Conservation (phyloP, 2,329 filamentous ascomycete genomes). For the Alternaria gansuensis region DNA sequence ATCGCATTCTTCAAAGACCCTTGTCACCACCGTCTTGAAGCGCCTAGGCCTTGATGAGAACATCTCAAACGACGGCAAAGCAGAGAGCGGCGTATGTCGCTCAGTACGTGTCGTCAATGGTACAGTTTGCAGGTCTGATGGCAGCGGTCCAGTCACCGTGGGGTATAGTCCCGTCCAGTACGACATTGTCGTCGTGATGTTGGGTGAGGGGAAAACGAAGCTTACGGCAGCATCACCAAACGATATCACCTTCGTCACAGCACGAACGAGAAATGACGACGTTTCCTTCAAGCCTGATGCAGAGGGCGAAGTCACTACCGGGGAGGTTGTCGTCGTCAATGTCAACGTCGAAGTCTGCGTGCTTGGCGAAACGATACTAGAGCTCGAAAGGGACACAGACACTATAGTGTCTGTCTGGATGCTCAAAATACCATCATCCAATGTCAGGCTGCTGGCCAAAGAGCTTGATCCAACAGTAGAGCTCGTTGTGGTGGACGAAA, state of each 20-base stretch:
- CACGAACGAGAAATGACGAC: constrained; percentile 15
- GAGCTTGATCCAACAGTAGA: not conserved
- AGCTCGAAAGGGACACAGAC: not conserved
- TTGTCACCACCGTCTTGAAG: constrained; percentile 27
- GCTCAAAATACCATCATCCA: constrained; percentile 8
- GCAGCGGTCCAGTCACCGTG: constrained; percentile 37
- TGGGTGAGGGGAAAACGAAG: constrained; percentile 44
- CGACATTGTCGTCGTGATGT: constrained; percentile 43
- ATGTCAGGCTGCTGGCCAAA: not conserved
- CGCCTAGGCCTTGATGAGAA: constrained; percentile 25
- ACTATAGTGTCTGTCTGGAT: constrained; percentile 16
- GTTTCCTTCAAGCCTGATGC: constrained; percentile 7
- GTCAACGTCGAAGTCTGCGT: constrained; percentile 7
- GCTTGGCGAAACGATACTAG: not conserved
- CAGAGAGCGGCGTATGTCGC: constrained; percentile 35
- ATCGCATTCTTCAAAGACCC: constrained; percentile 14
- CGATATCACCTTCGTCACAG: constrained; percentile 38
- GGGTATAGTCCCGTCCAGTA: constrained; percentile 48
- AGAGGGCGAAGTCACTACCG: not conserved
- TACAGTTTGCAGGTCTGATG: constrained; percentile 33
- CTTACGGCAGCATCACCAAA: constrained; percentile 36
- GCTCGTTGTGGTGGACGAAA: not conserved
- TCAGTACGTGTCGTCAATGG: constrained; percentile 36
- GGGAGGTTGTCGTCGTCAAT: not conserved
- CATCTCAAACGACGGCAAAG: constrained; percentile 28